A percentile compares a stretch with the other conserved stretches of the same genome.
phyloP scores from a whole-genome alignment of 1,284 basidiomycete genomes.

The Cerrena zonata region DNA sequence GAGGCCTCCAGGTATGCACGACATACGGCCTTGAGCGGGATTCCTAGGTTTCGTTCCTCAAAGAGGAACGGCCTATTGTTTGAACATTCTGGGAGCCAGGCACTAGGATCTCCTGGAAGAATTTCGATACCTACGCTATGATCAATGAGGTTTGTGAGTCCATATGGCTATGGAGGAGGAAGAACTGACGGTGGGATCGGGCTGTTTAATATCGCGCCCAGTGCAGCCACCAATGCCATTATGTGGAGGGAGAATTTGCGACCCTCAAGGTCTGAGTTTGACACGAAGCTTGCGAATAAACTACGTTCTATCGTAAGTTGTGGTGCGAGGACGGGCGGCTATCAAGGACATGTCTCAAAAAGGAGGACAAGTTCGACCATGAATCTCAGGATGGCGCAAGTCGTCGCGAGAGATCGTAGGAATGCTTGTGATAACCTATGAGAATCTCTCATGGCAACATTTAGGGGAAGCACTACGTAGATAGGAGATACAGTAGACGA shows the following conservation, averaged over 20 bases:
- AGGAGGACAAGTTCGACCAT: background rate
- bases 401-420: too few relatives aligned
- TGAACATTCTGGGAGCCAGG: conserved; percentile 9
- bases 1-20: conserved; percentile 44
- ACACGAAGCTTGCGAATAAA: too few relatives aligned
- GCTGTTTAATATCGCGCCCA: background rate
- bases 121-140: conserved; percentile 14
- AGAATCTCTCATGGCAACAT: too few relatives aligned
- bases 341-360: background rate
- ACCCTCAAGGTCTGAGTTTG: background rate
- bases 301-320: too few relatives aligned
- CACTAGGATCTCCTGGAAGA: conserved; percentile 14
- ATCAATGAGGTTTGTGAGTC: background rate
- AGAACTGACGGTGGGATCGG: background rate
- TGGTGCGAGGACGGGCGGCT: background rate
- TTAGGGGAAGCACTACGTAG: too few relatives aligned
- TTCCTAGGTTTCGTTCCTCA: conserved; percentile 54
- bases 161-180: background rate
- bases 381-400: too few relatives aligned
- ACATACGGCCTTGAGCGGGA: conserved; percentile 53
- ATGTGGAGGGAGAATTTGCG: background rate
- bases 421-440: too few relatives aligned
- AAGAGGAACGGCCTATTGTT: conserved; percentile 37
- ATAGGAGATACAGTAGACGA: too few relatives aligned
- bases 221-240: background rate